A percentile compares a stretch with the other conserved stretches of the same genome.
Conservation (phyloP, 208 protist genomes). For the Trypanosoma congolense region DNA sequence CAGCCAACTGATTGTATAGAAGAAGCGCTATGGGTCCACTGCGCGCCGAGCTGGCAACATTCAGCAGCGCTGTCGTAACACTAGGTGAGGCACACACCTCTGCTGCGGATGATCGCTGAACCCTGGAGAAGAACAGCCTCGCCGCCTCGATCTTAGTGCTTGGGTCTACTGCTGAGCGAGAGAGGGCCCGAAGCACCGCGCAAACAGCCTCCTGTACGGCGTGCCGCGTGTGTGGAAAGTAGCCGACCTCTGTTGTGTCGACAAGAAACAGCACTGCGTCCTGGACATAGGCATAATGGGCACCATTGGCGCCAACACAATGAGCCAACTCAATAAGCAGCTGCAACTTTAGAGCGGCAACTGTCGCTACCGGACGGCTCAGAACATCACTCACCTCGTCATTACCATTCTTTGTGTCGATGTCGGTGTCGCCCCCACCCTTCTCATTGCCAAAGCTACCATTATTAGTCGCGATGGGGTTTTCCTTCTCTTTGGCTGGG, state of each 20-base stretch:
- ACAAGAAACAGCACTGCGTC: conserved; percentile 30
- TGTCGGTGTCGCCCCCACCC: neutral
- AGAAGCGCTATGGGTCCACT: conserved; percentile 22
- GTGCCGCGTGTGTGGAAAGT: conserved; percentile 5
- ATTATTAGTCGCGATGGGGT: neutral
- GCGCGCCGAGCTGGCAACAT: conserved; percentile 17
- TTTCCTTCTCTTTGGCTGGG: neutral
- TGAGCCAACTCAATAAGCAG: conserved; percentile 27
- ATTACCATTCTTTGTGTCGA: neutral
- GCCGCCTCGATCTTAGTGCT: conserved; percentile 14
- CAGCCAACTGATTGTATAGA: conserved; percentile 51
- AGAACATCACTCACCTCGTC: neutral
- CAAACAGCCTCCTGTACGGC: conserved; percentile 17
- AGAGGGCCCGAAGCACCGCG: conserved; percentile 28
- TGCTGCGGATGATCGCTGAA: conserved; percentile 22
- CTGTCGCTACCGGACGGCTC: neutral
- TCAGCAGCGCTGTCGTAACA: conserved; percentile 14
- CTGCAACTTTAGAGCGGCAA: conserved; percentile 12
- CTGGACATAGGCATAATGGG: conserved; percentile 34
- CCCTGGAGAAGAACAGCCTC: conserved; percentile 15
- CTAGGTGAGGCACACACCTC: conserved; percentile 18
- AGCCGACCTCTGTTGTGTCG: conserved; percentile 34
- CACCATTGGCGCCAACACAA: conserved; percentile 30
- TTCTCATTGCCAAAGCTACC: neutral
- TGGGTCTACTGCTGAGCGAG: conserved; percentile 26